phyloP scores from a whole-genome alignment of 805 yeast genomes.

The Zygotorulaspora chibaensis region DNA sequence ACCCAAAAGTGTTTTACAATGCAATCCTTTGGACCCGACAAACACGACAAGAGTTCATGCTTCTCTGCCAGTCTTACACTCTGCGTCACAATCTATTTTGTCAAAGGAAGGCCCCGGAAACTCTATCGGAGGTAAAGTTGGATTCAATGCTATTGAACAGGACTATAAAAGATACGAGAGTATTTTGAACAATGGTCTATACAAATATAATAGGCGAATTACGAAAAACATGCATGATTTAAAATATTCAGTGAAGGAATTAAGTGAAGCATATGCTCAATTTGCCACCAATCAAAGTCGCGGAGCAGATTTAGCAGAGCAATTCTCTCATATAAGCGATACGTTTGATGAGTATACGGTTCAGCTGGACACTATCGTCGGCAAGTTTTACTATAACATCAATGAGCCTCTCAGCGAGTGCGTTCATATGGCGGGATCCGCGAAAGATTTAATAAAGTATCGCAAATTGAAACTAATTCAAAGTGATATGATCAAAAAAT shows the following conservation, averaged over 20 bases:
- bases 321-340: conserved; percentile 27
- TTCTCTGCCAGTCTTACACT: conserved; percentile 30
- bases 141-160: conserved; percentile 25
- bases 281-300: conserved; percentile 24
- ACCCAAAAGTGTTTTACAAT: conserved; percentile 32
- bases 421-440: conserved; percentile 31
- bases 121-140: conserved; percentile 16
- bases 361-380: conserved; percentile 27
- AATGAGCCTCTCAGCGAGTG: conserved; percentile 33
- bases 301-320: conserved; percentile 27
- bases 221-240: conserved; percentile 27
- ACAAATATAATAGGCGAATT: conserved; percentile 28
- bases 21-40: conserved; percentile 36
- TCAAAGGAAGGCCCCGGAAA: conserved; percentile 15
- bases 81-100: conserved; percentile 22
- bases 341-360: conserved; percentile 25
- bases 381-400: conserved; percentile 31
- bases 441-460: conserved; percentile 30
- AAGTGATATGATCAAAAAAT: conserved; percentile 24
- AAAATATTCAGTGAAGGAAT: conserved; percentile 24
- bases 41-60: conserved; percentile 34
- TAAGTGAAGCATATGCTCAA: conserved; percentile 27
- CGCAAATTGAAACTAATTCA: conserved; percentile 32
- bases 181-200: conserved; percentile 26
- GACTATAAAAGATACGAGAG: conserved; percentile 30